Conservation (phyloP, 1,284 basidiomycete genomes). For the Gastroboletus turbinatus region DNA sequence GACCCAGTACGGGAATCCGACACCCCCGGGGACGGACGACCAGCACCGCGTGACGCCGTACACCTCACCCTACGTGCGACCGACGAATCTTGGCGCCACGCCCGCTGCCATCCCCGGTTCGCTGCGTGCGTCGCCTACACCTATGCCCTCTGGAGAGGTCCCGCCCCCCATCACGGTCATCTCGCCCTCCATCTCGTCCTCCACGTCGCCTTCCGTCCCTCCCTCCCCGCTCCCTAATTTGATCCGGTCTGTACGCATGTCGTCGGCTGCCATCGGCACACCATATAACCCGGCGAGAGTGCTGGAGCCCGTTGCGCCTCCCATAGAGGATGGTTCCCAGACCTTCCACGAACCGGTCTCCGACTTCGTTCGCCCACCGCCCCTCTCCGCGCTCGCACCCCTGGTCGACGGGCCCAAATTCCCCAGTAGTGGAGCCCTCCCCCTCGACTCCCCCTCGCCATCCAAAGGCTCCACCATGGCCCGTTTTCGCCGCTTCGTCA, state of each 20-base stretch:
- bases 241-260: conserved; percentile 1
- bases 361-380: not conserved
- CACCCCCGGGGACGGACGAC: conserved; percentile 11
- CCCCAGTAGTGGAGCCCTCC: not conserved
- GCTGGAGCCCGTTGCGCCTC: not conserved
- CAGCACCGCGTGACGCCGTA: conserved; percentile 2
- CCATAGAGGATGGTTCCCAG: conserved; percentile 17
- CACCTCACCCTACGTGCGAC: conserved; percentile 20
- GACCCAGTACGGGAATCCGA: conserved; percentile 13
- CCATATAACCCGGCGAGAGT: not conserved
- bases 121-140: conserved; percentile 12
- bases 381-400: not conserved
- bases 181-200: not conserved
- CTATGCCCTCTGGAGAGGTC: not conserved
- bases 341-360: conserved; percentile 20
- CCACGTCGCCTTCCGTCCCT: conserved; percentile 10
- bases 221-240: conserved; percentile 7
- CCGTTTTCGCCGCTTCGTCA: conserved; percentile 23
- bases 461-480: conserved; percentile 11
- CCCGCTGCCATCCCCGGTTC: conserved; percentile 1
- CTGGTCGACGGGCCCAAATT: not conserved
- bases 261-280: not conserved
- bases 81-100: not conserved
- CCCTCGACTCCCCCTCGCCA: not conserved
- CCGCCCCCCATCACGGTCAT: conserved; percentile 15